phyloP scores from a whole-genome alignment of 257 asterid species.

The Solanum clarkiae region DNA sequence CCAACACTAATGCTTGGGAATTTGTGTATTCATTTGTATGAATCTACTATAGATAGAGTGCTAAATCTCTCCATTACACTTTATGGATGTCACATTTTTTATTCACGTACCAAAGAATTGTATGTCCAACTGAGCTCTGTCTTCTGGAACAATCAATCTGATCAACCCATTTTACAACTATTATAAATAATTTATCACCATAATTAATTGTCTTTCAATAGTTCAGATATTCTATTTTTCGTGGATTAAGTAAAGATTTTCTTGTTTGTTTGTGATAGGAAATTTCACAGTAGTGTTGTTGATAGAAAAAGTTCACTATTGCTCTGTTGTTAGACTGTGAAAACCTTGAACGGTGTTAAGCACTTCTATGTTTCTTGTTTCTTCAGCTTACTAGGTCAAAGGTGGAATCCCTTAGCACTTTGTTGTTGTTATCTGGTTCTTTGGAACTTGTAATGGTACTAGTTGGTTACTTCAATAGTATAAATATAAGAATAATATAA shows the following conservation, averaged over 20 bases:
- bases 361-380: background rate
- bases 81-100: too few species aligned
- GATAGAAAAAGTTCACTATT: background rate
- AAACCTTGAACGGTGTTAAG: background rate
- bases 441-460: too few species aligned
- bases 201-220: too few species aligned
- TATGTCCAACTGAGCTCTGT: background rate
- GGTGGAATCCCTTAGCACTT: conserved; percentile 32
- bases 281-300: background rate
- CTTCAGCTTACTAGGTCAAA: conserved; percentile 54
- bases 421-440: conserved; percentile 4
- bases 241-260: too few species aligned
- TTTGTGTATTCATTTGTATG: too few species aligned
- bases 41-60: too few species aligned
- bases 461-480: too few species aligned
- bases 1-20: too few species aligned
- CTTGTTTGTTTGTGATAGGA: background rate
- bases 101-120: background rate
- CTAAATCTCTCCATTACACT: too few species aligned
- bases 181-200: background rate
- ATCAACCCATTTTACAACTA: background rate
- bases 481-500: too few species aligned
- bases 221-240: too few species aligned
- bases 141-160: background rate
- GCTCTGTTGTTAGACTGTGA: background rate